Conservation (phyloP, 2,329 filamentous ascomycete genomes). For the Pezicula radicicola region DNA sequence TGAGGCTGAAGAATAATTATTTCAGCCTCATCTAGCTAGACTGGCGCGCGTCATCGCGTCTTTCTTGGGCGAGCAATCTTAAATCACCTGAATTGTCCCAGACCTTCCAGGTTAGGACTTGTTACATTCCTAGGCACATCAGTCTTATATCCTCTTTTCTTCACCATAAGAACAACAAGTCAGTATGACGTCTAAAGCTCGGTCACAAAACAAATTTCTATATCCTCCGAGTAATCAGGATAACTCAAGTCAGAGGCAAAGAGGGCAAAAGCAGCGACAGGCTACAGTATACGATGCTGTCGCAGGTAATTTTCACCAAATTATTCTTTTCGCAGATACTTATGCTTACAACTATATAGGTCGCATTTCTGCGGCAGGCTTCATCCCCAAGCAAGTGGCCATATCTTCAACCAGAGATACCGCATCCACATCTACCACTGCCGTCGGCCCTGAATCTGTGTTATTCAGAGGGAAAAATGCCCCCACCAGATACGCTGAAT, state of each 20-base stretch:
- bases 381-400: conserved; percentile 29
- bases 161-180: not conserved
- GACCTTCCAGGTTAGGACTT: no score
- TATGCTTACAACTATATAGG: conserved; percentile 24
- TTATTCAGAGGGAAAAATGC: conserved; percentile 64
- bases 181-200: conserved; percentile 22
- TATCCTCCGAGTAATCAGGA: conserved; percentile 9
- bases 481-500: conserved; percentile 65
- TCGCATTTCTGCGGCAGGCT: conserved; percentile 38
- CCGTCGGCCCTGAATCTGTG: conserved; percentile 65
- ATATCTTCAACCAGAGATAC: conserved; percentile 24
- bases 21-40: no score
- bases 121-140: no score
- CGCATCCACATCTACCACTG: conserved; percentile 25
- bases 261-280: conserved; percentile 24
- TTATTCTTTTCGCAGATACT: not conserved
- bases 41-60: no score
- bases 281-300: conserved; percentile 71
- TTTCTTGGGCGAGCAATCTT: no score
- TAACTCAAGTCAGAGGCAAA: conserved; percentile 3
- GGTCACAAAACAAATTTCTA: conserved; percentile 16
- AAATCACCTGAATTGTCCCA: no score
- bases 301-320: conserved; percentile 46
- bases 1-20: not conserved
- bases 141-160: not conserved